These are phyloP conservation scores for Avena insularis DNA, from an alignment of 176 grass and related monocot species.

Conservation along the genomic window DNA sequence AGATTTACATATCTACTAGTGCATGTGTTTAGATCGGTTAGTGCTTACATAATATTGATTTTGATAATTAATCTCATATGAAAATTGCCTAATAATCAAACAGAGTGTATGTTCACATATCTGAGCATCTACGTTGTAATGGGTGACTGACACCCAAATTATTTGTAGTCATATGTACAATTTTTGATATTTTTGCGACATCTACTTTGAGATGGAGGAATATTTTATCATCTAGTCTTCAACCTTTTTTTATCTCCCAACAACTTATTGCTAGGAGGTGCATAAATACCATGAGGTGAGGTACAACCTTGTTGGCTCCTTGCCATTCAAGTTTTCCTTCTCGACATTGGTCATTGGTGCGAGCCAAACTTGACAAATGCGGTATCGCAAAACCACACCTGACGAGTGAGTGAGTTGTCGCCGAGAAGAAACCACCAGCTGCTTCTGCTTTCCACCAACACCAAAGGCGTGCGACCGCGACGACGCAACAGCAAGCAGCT, in stretches of 20 bases:
- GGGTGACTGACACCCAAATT: background rate
- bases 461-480: constrained; percentile 38
- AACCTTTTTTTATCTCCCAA: background rate
- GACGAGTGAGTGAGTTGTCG: background rate
- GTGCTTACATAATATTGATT: no score
- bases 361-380: no score
- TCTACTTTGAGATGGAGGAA: background rate
- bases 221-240: background rate
- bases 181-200: background rate
- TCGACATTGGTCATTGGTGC: background rate
- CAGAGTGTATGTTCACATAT: no score
- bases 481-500: constrained; percentile 45
- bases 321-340: background rate
- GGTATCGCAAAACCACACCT: background rate
- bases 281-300: background rate
- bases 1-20: no score
- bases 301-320: background rate
- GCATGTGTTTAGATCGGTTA: no score
- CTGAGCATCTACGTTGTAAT: no score
- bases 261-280: background rate
- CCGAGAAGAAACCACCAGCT: constrained; percentile 24
- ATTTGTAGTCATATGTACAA: background rate
- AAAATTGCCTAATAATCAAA: no score
- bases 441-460: constrained; percentile 8
- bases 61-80: no score